Evolutionary conservation across 2,329 filamentous ascomycete species (phyloP).

Genomic region (Verticillium longisporum): DNA sequence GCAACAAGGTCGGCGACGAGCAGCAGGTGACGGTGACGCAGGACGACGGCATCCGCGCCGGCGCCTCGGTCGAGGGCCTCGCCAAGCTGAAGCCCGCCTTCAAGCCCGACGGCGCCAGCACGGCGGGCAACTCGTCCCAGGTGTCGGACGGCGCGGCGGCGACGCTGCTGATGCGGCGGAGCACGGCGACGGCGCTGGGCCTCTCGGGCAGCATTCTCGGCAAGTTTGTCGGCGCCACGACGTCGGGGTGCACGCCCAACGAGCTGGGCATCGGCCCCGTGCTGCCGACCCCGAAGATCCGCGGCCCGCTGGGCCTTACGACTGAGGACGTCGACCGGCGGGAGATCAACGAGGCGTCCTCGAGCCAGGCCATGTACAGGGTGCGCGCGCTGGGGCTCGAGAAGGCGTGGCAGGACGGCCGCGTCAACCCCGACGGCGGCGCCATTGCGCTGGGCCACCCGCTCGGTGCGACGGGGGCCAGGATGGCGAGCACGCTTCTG

Average conservation of each 20-base stretch:
- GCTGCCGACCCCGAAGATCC: constrained; percentile 74
- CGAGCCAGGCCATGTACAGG: constrained; percentile 62
- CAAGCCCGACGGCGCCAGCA: constrained; percentile 64
- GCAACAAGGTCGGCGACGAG: constrained; percentile 43
- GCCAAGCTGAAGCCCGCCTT: constrained; percentile 82
- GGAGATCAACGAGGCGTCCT: constrained; percentile 88
- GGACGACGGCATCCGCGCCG: constrained; percentile 77
- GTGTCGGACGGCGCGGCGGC: constrained; percentile 86
- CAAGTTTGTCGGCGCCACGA: constrained; percentile 71
- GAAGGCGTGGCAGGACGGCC: constrained; percentile 52
- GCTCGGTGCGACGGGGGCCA: constrained; percentile 78
- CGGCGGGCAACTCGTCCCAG: constrained; percentile 81
- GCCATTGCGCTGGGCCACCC: constrained; percentile 94
- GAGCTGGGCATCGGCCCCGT: constrained; percentile 94
- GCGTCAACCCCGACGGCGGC: constrained; percentile 86
- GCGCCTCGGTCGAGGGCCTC: constrained; percentile 62
- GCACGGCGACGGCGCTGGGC: constrained; percentile 67
- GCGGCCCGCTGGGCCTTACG: constrained; percentile 60
- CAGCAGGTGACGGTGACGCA: constrained; percentile 60
- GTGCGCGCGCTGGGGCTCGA: constrained; percentile 63
- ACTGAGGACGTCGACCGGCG: constrained; percentile 71
- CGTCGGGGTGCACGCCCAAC: constrained; percentile 74
- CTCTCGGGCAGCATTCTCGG: constrained; percentile 65
- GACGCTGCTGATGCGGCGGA: constrained; percentile 76
- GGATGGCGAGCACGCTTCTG: constrained; percentile 67